phyloP scores from a whole-genome alignment of 345 rosid genomes.

The Hypericum perforatum region DNA sequence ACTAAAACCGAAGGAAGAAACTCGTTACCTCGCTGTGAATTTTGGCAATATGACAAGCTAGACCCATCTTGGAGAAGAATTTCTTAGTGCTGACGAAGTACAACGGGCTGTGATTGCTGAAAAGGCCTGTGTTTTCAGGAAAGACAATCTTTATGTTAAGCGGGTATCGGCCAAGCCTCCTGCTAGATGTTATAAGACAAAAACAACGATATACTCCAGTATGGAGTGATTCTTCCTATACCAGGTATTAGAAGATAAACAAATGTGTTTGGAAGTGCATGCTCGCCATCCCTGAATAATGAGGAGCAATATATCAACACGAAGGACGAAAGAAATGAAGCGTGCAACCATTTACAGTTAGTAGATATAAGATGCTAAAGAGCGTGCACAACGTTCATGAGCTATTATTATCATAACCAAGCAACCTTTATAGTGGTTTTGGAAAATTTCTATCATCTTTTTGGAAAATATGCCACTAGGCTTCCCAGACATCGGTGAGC shows the following conservation, averaged over 20 bases:
- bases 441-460: too few species aligned
- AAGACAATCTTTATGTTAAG: slow-evolving; percentile 1
- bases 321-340: too few species aligned
- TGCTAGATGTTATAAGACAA: background rate
- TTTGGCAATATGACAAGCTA: slow-evolving; percentile 58
- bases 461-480: too few species aligned
- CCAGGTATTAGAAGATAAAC: slow-evolving; percentile 70
- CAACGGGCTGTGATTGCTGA: slow-evolving; percentile 62
- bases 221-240: slow-evolving; percentile 9
- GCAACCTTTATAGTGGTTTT: too few species aligned
- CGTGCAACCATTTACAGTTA: too few species aligned
- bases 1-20: background rate
- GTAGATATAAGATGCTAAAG: too few species aligned
- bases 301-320: background rate
- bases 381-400: too few species aligned
- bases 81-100: slow-evolving; percentile 57
- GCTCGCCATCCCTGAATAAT: slow-evolving; percentile 51
- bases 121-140: slow-evolving; percentile 38
- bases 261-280: slow-evolving; percentile 41
- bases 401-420: too few species aligned
- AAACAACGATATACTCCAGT: background rate
- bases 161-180: background rate
- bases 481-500: too few species aligned
- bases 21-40: slow-evolving; percentile 59
- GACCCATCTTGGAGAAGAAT: slow-evolving; percentile 61